Percentiles rank a stretch among this genome's conserved stretches.
Conservation (phyloP, 441 rosid genomes). For the Codiaeum variegatum region DNA sequence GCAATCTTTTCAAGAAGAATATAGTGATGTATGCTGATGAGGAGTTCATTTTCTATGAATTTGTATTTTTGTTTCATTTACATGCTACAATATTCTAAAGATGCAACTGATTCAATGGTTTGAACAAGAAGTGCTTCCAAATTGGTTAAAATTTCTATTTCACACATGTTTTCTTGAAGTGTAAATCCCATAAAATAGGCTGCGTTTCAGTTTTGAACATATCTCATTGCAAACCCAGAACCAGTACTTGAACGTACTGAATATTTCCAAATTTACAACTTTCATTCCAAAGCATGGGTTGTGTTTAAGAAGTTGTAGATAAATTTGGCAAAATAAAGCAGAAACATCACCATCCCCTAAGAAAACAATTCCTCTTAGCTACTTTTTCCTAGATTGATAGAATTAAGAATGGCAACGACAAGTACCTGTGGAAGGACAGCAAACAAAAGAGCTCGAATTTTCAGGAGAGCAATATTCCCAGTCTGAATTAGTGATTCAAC, state of each 20-base stretch:
- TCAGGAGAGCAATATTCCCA: slow-evolving; percentile 71
- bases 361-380: neutral
- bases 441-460: slow-evolving; percentile 76
- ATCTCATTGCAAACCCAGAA: neutral
- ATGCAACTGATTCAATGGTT: neutral
- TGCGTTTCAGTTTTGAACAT: neutral
- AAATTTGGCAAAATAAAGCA: neutral
- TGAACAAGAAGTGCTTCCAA: neutral
- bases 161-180: neutral
- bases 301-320: neutral
- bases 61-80: neutral
- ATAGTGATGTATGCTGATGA: neutral
- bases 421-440: slow-evolving; percentile 77
- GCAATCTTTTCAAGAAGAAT: neutral
- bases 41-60: neutral
- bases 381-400: neutral
- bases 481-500: slow-evolving; percentile 67
- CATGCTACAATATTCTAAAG: neutral
- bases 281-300: neutral
- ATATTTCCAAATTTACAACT: slow-evolving; percentile 6
- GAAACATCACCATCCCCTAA: neutral
- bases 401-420: slow-evolving; percentile 16
- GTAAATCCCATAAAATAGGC: neutral
- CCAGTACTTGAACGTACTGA: neutral
- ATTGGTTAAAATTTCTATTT: neutral